Evolutionary conservation across 306 rosid genomes (phyloP).

Genomic region (Coriaria nepalensis): DNA sequence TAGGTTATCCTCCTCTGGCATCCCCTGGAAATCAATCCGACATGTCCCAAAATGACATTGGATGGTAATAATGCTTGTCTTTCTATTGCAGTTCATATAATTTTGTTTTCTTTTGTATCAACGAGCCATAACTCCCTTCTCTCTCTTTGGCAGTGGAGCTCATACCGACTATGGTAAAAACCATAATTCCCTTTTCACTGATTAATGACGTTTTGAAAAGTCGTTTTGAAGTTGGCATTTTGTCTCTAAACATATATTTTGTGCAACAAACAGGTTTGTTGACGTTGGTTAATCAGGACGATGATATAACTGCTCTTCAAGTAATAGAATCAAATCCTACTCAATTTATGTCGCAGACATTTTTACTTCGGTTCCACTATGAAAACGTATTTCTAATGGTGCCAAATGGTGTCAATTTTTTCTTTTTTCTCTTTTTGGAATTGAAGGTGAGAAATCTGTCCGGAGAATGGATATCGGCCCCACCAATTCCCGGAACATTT

Average conservation of each 20-base stretch:
- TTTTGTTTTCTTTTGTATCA: slow-evolving; percentile 9
- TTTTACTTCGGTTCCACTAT: too few species aligned
- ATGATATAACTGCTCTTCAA: slow-evolving; percentile 70
- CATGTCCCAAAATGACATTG: slow-evolving; percentile 35
- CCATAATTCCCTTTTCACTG: too few species aligned
- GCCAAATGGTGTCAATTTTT: too few species aligned
- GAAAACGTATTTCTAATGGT: too few species aligned
- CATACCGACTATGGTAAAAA: slow-evolving; percentile 77
- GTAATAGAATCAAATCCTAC: too few species aligned
- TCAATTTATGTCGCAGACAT: too few species aligned
- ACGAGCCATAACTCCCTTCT: too few species aligned
- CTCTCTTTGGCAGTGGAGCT: slow-evolving; percentile 53
- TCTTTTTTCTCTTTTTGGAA: too few species aligned
- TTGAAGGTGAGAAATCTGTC: slow-evolving; percentile 71
- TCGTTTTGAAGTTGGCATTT: too few species aligned
- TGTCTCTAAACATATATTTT: too few species aligned
- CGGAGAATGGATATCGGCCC: slow-evolving; percentile 92
- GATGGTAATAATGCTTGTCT: slow-evolving; percentile 47
- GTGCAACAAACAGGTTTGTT: slow-evolving; percentile 49
- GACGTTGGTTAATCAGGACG: slow-evolving; percentile 90
- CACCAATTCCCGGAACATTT: slow-evolving; percentile 68
- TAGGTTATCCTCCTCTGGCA: slow-evolving; percentile 66
- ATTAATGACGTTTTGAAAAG: too few species aligned
- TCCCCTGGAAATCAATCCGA: slow-evolving; percentile 24
- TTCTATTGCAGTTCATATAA: not conserved